Base-by-base conservation (phyloP, 78 protist genomes). In the Dictyostelium capitatum region DNA sequence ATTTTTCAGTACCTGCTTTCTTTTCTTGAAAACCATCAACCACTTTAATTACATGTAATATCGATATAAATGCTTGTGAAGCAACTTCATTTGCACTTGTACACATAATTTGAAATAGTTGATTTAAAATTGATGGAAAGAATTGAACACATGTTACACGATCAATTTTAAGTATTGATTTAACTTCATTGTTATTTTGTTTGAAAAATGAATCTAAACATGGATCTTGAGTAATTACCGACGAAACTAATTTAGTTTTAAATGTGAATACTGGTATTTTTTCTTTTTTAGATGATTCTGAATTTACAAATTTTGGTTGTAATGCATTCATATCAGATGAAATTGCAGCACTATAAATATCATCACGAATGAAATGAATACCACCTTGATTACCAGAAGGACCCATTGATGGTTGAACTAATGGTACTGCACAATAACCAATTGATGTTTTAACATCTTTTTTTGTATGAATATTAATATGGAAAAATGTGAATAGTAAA, bases 1-100 rank as follows among this genome's bases (percentile, higher is more conserved):
- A 75, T 47, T 87, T 87, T 37, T 87, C 93, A 1, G 93, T 77
- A 4, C 84, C 79, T 59, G 83, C 82, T 51, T 87, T 87, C 53
- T 87, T 87, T 14, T 87, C 93, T 30, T 87, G 83, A 30, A 54
- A 87, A 1, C 93, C 93, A 87, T 87, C 93, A 11, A 87, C 93
- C 15, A 87, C 47, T 25, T 87, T 87, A 14, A 87, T 87, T 14
- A 87, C 79, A 32, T 87, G 93, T 6, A 87, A 20, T 12, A 87
- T 87, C 10, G 84, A 77, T 8, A 54, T 10, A 67, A 87, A 87
- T 25, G 93, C 83, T 32, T 75, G 84, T 14, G 79, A 65, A 7
- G 93, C 93, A 43, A 87, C 93, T 32, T 87, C 93, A 51, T 87
- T 87, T 0, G 93, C 93, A 77, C 80, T 65, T 19, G 74, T 62